phyloP scores from a whole-genome alignment of 1,284 basidiomycete species.

The Neolentinus lepideus region DNA sequence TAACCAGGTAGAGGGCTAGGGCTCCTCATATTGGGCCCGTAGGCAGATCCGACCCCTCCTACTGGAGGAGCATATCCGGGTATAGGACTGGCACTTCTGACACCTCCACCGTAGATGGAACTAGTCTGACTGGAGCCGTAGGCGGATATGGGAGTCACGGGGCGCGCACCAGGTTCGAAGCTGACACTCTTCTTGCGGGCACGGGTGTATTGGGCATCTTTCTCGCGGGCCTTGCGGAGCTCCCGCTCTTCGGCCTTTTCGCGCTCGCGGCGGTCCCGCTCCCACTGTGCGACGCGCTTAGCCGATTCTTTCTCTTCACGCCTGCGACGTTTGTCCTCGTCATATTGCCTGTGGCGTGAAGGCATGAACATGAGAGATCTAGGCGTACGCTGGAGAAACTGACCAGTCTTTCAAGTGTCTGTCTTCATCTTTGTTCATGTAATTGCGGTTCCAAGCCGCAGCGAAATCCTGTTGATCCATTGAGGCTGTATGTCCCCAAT shows the following conservation, averaged over 20 bases:
- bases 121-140: constrained; percentile 5
- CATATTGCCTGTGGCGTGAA: constrained; percentile 40
- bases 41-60: background rate
- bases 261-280: constrained; percentile 29
- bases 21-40: background rate
- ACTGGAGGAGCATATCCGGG: background rate
- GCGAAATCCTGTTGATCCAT: constrained; percentile 41
- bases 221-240: constrained; percentile 43
- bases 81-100: background rate
- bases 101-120: constrained; percentile 7
- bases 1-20: background rate
- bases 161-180: constrained; percentile 14
- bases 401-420: constrained; percentile 44
- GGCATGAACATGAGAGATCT: constrained; percentile 3
- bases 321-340: constrained; percentile 45
- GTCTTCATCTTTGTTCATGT: constrained; percentile 33
- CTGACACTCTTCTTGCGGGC: constrained; percentile 16
- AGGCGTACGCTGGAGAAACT: constrained; percentile 9
- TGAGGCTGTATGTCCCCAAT: too few species aligned
- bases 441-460: constrained; percentile 43
- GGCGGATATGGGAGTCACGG: constrained; percentile 13
- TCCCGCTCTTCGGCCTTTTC: constrained; percentile 30
- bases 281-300: constrained; percentile 27
- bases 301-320: constrained; percentile 45
- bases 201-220: constrained; percentile 30